Conservation (phyloP, 495 filamentous ascomycete genomes). For the Talaromyces stipitatus region DNA sequence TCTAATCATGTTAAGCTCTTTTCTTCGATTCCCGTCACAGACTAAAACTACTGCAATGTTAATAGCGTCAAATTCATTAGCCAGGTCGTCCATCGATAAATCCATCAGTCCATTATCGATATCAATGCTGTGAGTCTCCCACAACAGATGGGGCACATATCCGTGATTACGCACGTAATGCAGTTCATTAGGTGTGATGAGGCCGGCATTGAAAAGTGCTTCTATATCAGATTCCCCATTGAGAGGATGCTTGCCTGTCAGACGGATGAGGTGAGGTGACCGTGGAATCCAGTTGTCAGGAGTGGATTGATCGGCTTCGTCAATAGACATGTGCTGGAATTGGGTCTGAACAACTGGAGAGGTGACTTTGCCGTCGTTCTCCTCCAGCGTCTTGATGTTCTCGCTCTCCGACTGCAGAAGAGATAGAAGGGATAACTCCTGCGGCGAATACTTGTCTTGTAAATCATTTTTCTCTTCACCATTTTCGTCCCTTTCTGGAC, state of each 20-base stretch:
- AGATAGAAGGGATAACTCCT: constrained; percentile 18
- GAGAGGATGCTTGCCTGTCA: constrained; percentile 27
- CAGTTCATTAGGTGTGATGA: constrained; percentile 44
- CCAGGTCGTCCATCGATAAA: constrained; percentile 48
- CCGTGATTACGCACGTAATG: constrained; percentile 60
- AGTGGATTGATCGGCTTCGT: constrained; percentile 24
- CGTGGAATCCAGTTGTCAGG: constrained; percentile 30
- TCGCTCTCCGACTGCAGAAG: constrained; percentile 13
- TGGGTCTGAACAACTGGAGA: constrained; percentile 8
- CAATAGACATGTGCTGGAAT: constrained; percentile 10
- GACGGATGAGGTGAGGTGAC: constrained; percentile 18
- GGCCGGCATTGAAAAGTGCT: constrained; percentile 14
- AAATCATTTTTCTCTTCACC: constrained; percentile 11
- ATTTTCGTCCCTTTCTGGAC: not conserved
- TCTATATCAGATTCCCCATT: constrained; percentile 20
- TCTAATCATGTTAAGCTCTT: constrained; percentile 49
- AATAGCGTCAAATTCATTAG: constrained; percentile 40
- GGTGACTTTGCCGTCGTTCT: constrained; percentile 19
- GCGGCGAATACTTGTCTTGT: constrained; percentile 10
- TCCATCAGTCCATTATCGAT: constrained; percentile 40
- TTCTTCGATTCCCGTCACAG: constrained; percentile 55
- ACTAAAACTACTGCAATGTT: constrained; percentile 51
- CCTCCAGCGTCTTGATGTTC: constrained; percentile 9
- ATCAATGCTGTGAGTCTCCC: constrained; percentile 43
- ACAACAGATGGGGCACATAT: constrained; percentile 47